Base-by-base conservation (phyloP, 139 green algal genomes). In the Chlamydomonas sp. region DNA sequence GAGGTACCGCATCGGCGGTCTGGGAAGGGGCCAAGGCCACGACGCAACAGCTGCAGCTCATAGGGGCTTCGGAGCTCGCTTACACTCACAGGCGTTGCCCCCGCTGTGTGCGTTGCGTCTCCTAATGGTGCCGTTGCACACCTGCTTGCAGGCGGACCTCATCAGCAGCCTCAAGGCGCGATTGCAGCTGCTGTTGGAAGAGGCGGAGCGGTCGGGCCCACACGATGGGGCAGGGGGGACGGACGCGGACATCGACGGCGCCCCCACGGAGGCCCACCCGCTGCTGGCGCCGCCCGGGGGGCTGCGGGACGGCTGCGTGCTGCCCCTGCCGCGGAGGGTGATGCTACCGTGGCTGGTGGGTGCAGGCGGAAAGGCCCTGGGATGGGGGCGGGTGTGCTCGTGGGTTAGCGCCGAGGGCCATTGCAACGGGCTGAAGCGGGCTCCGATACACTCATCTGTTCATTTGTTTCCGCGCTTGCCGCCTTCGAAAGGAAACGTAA, bases 291-390 rank as follows among this genome's bases (percentile, higher is more conserved):
- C 71, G 20, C 61, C 64, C n/a, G 62, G 80, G 73, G 83, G 9
- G n/a, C 20, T 3, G 10, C 16, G 4, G 6, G 79, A 71, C 59
- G 81, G 83, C 20, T 87, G 83, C 63, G 62, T 58, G 3, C 12
- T 88, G n/a, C 67, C 63, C 60, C 84, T 93, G 64, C 81, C 90
- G 8, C 85, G 83, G n/a, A 15, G 90, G 4, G 90, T 91, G 84
- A 68, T 93, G 74, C 66, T 93, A 75, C 90, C 90, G 1, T 93
- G 90, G 90, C 73, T 88, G 85, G 89, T 92, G 71, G 15, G 84
- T 31, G 63, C 9, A 2, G n/a, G 7, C 4, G 4, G 72, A 4
- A 16, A 5, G 8, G 8, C 31, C 31, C 31, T 49, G 31, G 17
- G 12, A 6, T 31, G 69, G 1, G 17, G 31, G 8, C 10, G 16